Base-by-base conservation (phyloP, 1,139 yeast species). In the Scheffersomyces segobiensis region DNA sequence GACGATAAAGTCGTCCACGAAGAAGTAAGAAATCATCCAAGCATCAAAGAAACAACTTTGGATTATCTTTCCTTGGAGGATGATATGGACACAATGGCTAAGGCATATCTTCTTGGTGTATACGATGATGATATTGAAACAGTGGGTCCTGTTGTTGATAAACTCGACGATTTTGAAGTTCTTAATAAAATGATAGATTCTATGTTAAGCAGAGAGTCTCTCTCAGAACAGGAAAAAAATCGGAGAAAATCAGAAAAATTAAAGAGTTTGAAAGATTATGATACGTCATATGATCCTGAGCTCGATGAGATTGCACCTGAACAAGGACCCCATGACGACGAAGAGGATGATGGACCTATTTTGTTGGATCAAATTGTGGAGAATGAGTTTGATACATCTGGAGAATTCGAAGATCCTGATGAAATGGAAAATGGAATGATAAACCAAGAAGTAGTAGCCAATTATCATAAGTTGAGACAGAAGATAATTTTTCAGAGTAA, bases 101-200 rank as follows among this genome's bases (percentile, higher is more conserved):
- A 79, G 59, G 89, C 89, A 0, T 87, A 87, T 63, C 74, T 78
- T n/a, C 65, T 80, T 52, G 91, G 90, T 0, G 69, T 82, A 64
- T 87, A 85, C 65, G 89, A 86, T 63, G 88, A 84, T 61, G 90
- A 87, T 63, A 79, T 85, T 14, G 82, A 75, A 48, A 78, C 85
- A 1, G 80, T 81, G 7, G 91, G 90, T 0, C 83, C 86, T 4
- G 82, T 88, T 0, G 82, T 88, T 46, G 84, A 85, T 59, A 73
- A 78, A 57, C 60, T 86, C 19, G 79, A 77, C 17, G 93, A 88
- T 67, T 86, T 88, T 65, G 83, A 83, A 62, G 65, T 65, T 4
- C 78, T 86, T 58, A 87, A 87, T 64, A 69, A 74, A 57, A 74
- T 82, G 62, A 81, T 85, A 2, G 84, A 83, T 55, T 67, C 74